Evolutionary conservation across 331 rosid species (phyloP), one percentile per base, ranked within the genome.

Genomic region (Quercus tomentella): DNA sequence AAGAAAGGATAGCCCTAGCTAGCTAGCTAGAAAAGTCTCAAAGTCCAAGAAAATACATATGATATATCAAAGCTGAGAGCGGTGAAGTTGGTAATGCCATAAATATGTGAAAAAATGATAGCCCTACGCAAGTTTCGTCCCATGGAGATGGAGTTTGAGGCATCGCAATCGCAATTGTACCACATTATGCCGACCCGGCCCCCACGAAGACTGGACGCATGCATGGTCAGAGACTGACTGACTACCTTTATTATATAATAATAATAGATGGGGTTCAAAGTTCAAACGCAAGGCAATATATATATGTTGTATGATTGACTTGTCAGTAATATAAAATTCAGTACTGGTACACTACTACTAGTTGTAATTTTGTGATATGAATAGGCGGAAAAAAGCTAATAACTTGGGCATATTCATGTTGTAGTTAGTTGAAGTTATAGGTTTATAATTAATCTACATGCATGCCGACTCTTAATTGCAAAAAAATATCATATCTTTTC

Each of bases 31-130:
- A 62, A 69, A 49, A 71, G 61, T 43, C 63, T 52, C 10, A 7
- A 6, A 41, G 45, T 41, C 54, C 5, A 18, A 17, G 71, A 60
- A 77, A 33, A 18, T 70, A n/a, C 20, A 33, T 21, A 8, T 69
- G 28, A 9, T 10, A 41, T 41, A 41, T 41, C 45, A 41, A 41
- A 8, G 45, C 45, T 8, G 45, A 8, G 49, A 87, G 73, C 90
- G 89, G 89, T 89, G 91, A 86, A 57, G 90, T 85, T 89, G 90
- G 92, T 87, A 81, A 63, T 14, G 85, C 81, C 76, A 80, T 90
- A 88, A 75, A 65, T 31, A 70, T 56, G 75, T 31, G 73, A 56
- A 58, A 26, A 58, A 77, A 18, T 49, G 70, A n/a, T 26, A 25
- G 45, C 17, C 33, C 7, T 26, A 21, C 51, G 33, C 74, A 15